phyloP scores from a whole-genome alignment of 2,329 filamentous ascomycete species.

The Fusarium sp. region DNA sequence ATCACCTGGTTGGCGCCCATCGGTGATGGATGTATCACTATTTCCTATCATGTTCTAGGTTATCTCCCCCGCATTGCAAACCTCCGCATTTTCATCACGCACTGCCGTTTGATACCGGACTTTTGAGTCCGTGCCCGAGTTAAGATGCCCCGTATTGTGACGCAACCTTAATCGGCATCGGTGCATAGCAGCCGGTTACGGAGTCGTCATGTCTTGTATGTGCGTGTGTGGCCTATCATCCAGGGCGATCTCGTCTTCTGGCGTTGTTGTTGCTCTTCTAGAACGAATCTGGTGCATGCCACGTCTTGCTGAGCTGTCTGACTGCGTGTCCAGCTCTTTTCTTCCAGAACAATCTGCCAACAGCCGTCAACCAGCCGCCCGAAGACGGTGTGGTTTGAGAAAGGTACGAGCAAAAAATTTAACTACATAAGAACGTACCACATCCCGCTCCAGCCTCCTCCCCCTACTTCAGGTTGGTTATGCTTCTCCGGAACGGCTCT shows the following conservation, averaged over 20 bases:
- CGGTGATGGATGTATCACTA: slow-evolving; percentile 6
- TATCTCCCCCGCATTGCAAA: slow-evolving; percentile 20
- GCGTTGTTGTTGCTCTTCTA: too few relatives aligned
- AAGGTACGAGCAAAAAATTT: too few relatives aligned
- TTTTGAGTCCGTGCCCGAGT: slow-evolving; percentile 26
- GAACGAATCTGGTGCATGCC: neutral
- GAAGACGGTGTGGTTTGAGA: too few relatives aligned
- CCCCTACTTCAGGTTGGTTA: too few relatives aligned
- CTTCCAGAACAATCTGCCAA: neutral
- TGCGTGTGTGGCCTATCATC: neutral
- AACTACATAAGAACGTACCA: too few relatives aligned
- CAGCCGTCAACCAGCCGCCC: too few relatives aligned
- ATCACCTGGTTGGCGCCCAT: slow-evolving; percentile 19
- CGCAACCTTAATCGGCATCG: slow-evolving; percentile 29
- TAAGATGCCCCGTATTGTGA: slow-evolving; percentile 21
- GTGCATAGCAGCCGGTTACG: slow-evolving; percentile 21
- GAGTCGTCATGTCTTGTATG: neutral
- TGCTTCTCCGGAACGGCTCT: too few relatives aligned
- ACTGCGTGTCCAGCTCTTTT: neutral
- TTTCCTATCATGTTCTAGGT: slow-evolving; percentile 36
- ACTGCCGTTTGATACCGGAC: slow-evolving; percentile 18
- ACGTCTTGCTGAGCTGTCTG: neutral
- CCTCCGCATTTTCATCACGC: slow-evolving; percentile 23
- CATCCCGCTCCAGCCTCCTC: too few relatives aligned
- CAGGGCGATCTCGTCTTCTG: too few relatives aligned